phyloP scores from a whole-genome alignment of 2,329 filamentous ascomycete species.

The Fusarium keratoplasticum region DNA sequence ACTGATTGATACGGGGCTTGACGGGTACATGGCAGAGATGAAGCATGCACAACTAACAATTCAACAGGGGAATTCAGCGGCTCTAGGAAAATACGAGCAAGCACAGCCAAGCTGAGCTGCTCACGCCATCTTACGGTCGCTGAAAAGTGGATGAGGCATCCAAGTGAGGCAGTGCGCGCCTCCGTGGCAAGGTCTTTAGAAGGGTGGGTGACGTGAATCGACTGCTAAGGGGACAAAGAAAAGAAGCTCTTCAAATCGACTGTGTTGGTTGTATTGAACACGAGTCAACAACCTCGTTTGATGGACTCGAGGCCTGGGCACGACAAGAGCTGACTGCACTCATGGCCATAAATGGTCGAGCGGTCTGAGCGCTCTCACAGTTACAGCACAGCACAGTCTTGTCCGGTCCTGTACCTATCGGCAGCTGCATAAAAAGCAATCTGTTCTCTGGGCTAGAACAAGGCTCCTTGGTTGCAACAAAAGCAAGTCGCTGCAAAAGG shows the following conservation, averaged over 20 bases:
- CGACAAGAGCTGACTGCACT: neutral
- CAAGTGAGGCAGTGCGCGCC: neutral
- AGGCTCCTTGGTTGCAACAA: conserved; percentile 13
- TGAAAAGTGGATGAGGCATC: neutral
- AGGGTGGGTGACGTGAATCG: conserved; percentile 2
- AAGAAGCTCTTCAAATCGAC: conserved; percentile 20
- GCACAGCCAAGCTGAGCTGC: neutral
- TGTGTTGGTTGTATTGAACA: conserved; percentile 5
- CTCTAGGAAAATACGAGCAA: neutral
- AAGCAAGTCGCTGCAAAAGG: conserved; percentile 40
- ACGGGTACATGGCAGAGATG: neutral
- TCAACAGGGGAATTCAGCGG: neutral
- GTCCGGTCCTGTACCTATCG: neutral
- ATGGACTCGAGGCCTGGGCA: neutral
- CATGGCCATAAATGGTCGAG: conserved; percentile 2
- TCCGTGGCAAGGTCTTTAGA: neutral
- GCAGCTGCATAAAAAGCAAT: conserved; percentile 34
- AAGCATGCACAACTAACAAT: neutral
- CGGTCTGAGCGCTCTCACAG: conserved; percentile 29
- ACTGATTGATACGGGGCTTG: neutral
- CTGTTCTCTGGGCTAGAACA: conserved; percentile 4
- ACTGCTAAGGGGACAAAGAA: neutral
- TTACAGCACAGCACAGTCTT: neutral
- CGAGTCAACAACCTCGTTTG: conserved; percentile 24
- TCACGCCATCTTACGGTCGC: neutral